Conservation (phyloP, 192 early-diverging fungal genomes). For the Obelidium mucronatum region DNA sequence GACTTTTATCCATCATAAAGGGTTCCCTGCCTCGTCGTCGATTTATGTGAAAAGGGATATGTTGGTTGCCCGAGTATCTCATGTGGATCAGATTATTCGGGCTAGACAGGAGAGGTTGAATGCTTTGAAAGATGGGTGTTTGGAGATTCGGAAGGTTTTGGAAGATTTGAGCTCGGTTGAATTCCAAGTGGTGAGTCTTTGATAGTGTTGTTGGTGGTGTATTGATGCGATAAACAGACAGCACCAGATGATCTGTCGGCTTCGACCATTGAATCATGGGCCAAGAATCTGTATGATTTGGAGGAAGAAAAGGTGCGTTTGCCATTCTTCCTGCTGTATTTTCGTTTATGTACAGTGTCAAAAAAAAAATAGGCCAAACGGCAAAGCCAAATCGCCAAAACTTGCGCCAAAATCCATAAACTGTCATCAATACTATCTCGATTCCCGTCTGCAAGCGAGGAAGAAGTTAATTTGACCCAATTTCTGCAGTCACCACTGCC, state of each 20-base stretch:
- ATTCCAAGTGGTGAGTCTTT: background rate
- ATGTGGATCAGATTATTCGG: conserved; percentile 25
- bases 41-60: conserved; percentile 33
- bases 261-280: conserved; percentile 23
- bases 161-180: conserved; percentile 9
- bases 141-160: background rate
- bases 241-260: conserved; percentile 14
- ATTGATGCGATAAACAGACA: background rate
- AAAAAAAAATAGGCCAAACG: no score
- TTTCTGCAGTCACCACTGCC: conserved; percentile 17
- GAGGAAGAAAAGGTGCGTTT: conserved; percentile 20
- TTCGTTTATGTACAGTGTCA: no score
- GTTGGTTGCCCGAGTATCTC: background rate
- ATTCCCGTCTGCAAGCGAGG: conserved; percentile 13
- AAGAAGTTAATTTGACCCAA: conserved; percentile 8
- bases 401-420: conserved; percentile 12
- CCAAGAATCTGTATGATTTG: conserved; percentile 10
- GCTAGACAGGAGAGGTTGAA: conserved; percentile 11
- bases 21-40: conserved; percentile 2
- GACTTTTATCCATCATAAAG: conserved; percentile 16
- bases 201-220: conserved; percentile 1
- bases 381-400: background rate
- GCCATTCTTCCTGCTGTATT: no score
- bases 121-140: background rate
- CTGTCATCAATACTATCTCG: background rate